Conservation (phyloP, 139 green algal species). For the Closterium sp. region DNA sequence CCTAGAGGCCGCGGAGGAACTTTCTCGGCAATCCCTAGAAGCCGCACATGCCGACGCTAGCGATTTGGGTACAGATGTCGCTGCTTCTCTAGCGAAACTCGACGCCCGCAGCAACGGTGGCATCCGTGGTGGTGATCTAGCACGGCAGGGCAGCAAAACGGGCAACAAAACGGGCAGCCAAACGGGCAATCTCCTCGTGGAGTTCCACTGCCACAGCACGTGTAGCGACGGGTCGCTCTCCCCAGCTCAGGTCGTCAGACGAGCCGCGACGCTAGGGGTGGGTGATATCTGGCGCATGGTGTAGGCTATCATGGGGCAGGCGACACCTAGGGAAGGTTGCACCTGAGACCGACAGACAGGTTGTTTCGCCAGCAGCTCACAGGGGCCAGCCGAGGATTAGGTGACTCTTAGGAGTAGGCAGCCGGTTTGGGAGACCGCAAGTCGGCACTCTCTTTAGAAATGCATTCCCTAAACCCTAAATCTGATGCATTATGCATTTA, state of each 20-base stretch:
- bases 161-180: not conserved
- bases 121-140: not conserved
- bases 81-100: not conserved
- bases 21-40: not conserved
- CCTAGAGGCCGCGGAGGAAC: not conserved
- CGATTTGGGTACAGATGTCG: not conserved
- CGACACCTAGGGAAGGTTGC: not conserved
- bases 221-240: slow-evolving; percentile 41
- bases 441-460: too few species aligned
- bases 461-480: too few species aligned
- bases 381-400: too few species aligned
- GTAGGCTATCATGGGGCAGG: not conserved
- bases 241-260: slow-evolving; percentile 8
- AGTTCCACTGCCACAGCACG: slow-evolving; percentile 41
- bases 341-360: not conserved
- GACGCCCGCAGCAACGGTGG: not conserved
- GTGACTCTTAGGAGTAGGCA: too few species aligned
- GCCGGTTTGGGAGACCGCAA: too few species aligned
- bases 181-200: slow-evolving; percentile 3
- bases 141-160: not conserved
- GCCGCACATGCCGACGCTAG: not conserved
- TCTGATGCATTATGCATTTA: too few species aligned
- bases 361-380: too few species aligned
- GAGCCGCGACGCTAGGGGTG: slow-evolving; percentile 21
- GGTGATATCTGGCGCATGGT: not conserved